Evolutionary conservation across 1,139 yeast genomes (phyloP), one percentile per base, ranked within the genome.

Genomic region (Wickerhamomyces sp.): DNA sequence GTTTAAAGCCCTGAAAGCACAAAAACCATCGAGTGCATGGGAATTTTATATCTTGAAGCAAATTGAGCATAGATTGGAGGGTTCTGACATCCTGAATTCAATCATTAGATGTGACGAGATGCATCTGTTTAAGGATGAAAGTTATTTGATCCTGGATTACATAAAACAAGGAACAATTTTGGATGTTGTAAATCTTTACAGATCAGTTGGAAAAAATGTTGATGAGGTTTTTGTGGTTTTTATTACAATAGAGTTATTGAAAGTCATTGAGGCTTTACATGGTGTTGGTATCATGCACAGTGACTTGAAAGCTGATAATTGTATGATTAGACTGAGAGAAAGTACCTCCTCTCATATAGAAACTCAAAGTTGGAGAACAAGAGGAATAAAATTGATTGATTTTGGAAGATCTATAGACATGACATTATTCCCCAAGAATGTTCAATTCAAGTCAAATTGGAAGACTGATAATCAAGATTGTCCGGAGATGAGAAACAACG

Each of bases 331-430:
- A 37, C 72, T 87, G 37, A 68, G 68, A n/a, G 55, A 51, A n/a
- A 29, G 37, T 46, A 56, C 57, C 7, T 37, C 41, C 11, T 62
- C 29, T 11, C 31, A 43, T n/a, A 57, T 59, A 40, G 53, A 10
- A 75, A 69, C 54, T 56, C 58, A 40, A 52, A 65, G 11, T 3
- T 83, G 90, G 89, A 51, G 60, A 23, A 57, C 63, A 2, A 76
- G 77, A 54, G 85, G 90, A 26, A 60, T 89, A 6, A 73, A 77
- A 18, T 62, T 91, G 43, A 86, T 90, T 52, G 96, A 90, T 64
- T 90, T 87, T 65, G 95, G 95, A 1, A 72, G 94, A 48, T 82
- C 94, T 0, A 76, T 89, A 27, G 97, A 91, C 59, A 64, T 87
- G 64, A 67, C 74, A 0, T 64, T 85, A 35, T 79, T 83, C 49